Conservation (phyloP, 192 early-diverging fungal genomes). For the Gamsiella multidivaricata region DNA sequence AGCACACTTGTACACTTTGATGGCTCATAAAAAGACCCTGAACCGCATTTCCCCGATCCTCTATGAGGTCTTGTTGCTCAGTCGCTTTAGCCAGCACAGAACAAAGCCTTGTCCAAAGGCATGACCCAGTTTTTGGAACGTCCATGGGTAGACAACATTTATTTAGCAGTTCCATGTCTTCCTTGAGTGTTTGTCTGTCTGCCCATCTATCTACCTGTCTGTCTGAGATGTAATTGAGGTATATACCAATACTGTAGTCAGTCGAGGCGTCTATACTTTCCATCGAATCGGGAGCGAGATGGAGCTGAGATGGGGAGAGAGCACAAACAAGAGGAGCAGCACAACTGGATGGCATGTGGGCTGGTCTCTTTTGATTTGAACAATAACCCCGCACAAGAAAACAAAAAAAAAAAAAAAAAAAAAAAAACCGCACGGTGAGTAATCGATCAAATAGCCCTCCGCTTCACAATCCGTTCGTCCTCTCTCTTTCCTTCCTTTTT, state of each 20-base stretch:
- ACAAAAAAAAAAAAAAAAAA: background rate
- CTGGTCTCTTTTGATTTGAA: background rate
- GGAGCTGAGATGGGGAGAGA: background rate
- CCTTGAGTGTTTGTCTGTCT: background rate
- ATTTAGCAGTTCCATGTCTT: background rate
- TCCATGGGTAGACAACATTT: no score
- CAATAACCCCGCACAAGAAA: slow-evolving; percentile 12
- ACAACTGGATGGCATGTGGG: background rate
- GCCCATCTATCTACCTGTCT: no score
- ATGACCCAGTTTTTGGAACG: no score
- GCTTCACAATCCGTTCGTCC: background rate
- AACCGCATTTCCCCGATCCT: slow-evolving; percentile 31
- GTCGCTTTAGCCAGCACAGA: no score
- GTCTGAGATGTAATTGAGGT: no score
- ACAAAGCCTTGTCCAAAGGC: no score
- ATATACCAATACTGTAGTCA: slow-evolving; percentile 1
- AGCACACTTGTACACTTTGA: no score
- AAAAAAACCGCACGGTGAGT: slow-evolving; percentile 8
- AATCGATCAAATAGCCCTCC: slow-evolving; percentile 5
- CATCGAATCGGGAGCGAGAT: background rate
- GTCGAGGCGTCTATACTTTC: background rate
- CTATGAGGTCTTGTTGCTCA: background rate
- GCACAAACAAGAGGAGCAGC: background rate
- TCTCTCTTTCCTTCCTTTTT: slow-evolving; percentile 1
- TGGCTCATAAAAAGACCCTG: slow-evolving; percentile 5